Conservation (phyloP, 176 grass and related monocot species). For the Carex cristatella region DNA sequence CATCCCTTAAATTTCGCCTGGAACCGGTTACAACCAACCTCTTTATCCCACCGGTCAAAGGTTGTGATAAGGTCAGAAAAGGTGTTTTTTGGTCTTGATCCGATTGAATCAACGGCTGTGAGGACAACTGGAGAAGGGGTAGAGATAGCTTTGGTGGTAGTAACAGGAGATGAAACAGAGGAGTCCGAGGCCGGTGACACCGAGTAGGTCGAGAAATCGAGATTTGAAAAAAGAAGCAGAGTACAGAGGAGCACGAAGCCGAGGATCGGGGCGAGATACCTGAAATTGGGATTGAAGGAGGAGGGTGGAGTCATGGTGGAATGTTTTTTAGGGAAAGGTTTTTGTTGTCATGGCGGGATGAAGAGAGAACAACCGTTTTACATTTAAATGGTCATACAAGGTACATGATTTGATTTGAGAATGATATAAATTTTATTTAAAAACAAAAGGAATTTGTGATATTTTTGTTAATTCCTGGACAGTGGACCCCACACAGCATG, state of each 20-base stretch:
- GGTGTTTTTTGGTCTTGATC: constrained; percentile 12
- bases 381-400: background rate
- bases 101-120: constrained; percentile 20
- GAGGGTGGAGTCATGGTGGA: background rate
- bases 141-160: background rate
- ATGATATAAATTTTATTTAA: background rate
- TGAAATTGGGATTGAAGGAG: constrained; percentile 18
- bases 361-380: background rate
- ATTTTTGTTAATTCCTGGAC: background rate
- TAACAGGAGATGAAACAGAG: background rate
- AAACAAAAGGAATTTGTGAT: background rate
- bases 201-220: constrained; percentile 19
- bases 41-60: constrained; percentile 36
- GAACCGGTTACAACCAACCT: constrained; percentile 35
- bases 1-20: constrained; percentile 23
- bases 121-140: background rate
- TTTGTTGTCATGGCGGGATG: background rate
- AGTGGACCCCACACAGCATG: background rate
- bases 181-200: constrained; percentile 10
- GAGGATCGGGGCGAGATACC: constrained; percentile 20
- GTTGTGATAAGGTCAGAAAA: constrained; percentile 33
- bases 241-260: background rate
- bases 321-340: background rate
- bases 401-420: background rate
- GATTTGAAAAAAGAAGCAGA: background rate